phyloP scores from a whole-genome alignment of 2,329 filamentous ascomycete genomes.

The Hypoxylon sp. region DNA sequence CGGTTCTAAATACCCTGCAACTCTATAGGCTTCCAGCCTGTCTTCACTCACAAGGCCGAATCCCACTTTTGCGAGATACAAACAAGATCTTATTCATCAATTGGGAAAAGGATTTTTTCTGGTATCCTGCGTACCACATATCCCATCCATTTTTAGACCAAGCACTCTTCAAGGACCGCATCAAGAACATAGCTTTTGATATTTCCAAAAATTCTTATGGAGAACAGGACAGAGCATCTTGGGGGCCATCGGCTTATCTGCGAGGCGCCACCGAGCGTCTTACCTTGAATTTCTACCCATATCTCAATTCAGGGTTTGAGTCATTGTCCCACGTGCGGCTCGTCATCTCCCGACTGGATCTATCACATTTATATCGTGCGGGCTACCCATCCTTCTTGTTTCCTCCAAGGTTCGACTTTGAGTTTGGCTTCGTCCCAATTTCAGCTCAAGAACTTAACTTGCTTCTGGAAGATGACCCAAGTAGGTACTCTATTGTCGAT shows the following conservation, averaged over 20 bases:
- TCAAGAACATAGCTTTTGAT: conserved; percentile 3
- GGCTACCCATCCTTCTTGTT: background rate
- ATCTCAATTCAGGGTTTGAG: background rate
- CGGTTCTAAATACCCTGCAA: conserved; percentile 5
- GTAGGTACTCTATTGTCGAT: background rate
- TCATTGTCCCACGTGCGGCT: background rate
- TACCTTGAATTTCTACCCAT: background rate
- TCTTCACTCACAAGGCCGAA: too few species aligned
- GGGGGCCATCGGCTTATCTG: background rate
- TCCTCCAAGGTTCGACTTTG: background rate
- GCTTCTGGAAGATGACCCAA: background rate
- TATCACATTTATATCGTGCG: background rate
- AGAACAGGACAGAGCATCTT: background rate
- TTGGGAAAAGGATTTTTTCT: conserved; percentile 11
- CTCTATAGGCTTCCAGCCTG: background rate
- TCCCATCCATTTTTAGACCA: background rate
- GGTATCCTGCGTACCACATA: background rate
- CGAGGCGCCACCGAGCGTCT: background rate
- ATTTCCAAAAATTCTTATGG: background rate
- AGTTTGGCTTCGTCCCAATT: background rate
- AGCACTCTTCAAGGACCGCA: background rate
- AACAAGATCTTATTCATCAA: background rate
- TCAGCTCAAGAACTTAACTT: background rate
- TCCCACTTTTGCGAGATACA: background rate
- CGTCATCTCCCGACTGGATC: background rate